These are phyloP conservation scores for Elasticomyces elasticus DNA, from an alignment of 495 filamentous ascomycete species.

Conservation along the genomic window DNA sequence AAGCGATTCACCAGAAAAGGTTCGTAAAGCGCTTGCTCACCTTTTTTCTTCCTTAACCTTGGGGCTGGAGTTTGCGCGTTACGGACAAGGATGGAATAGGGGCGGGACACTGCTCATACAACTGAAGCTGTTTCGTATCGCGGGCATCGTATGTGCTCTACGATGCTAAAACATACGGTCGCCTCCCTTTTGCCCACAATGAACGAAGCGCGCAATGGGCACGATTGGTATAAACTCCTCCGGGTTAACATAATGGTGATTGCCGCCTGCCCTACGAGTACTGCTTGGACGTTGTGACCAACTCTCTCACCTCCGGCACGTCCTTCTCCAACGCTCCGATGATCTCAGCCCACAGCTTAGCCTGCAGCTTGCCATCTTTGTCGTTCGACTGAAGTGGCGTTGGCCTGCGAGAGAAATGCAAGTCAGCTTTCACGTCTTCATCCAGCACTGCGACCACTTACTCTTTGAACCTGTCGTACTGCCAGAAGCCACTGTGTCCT, in stretches of 20 bases:
- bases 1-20: background rate
- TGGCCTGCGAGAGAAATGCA: background rate
- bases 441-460: slow-evolving; percentile 1
- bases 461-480: slow-evolving; percentile 17
- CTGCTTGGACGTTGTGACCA: background rate
- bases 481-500: slow-evolving; percentile 20
- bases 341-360: slow-evolving; percentile 18
- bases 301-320: slow-evolving; percentile 13
- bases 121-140: too few relatives aligned
- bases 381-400: slow-evolving; percentile 11
- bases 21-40: background rate
- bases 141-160: too few relatives aligned
- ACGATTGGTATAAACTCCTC: background rate
- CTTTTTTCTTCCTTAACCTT: too few relatives aligned
- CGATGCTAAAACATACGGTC: too few relatives aligned
- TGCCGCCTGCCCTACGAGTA: background rate
- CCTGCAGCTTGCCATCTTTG: slow-evolving; percentile 11
- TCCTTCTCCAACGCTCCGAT: slow-evolving; percentile 17
- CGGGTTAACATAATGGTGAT: background rate
- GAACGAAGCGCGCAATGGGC: too few relatives aligned
- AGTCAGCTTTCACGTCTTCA: background rate
- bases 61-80: background rate
- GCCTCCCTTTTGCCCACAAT: too few relatives aligned
- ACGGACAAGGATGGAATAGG: too few relatives aligned
- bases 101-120: too few relatives aligned